Evolutionary conservation across 345 rosid species (phyloP), one percentile per base, ranked within the genome.

Genomic region (Microcos paniculata): DNA sequence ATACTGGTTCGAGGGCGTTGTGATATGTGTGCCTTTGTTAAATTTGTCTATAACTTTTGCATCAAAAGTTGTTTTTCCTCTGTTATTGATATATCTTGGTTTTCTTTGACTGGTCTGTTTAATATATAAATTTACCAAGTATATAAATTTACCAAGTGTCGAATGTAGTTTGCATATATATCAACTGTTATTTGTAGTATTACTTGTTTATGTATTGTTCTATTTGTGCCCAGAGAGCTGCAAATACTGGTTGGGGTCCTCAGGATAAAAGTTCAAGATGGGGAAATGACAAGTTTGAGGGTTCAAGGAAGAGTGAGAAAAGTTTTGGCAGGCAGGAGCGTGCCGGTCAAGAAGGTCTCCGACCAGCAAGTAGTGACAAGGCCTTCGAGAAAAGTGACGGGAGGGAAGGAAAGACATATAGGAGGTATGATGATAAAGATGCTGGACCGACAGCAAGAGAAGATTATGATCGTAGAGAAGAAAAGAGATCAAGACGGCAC

Each of bases 201-300:
- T 77, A 4, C 70, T 57, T 64, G 46, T 71, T 57, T 59, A 48
- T 78, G 10, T n/a, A 24, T 74, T 62, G n/a, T 72, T 56, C 62
- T 55, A 76, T 76, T 53, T 64, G 59, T 76, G 15, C 73, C 70
- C 84, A 88, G 97, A 90, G 93, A 89, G 97, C 94, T 77, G 97
- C 93, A 73, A 90, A 90, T 81, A 92, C 92, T 1, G 94, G 93
- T 33, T 88, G 98, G 91, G 97, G 96, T 83, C 84, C 84, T 80
- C 81, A 89, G 77, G 97, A 92, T 81, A 86, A 80, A 74, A 83
- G 83, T 78, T 72, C 86, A 28, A 86, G 24, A 79, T 91, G 94
- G 98, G 92, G 89, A 56, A 88, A 90, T 77, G 94, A 88, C 77
- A 90, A 81, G 79, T 94, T 85, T 80, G 89, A 85, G 56, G 92